Percentiles rank a stretch among this genome's conserved stretches.
Conservation (phyloP, 2,329 filamentous ascomycete genomes). For the Neofusicoccum parvum region DNA sequence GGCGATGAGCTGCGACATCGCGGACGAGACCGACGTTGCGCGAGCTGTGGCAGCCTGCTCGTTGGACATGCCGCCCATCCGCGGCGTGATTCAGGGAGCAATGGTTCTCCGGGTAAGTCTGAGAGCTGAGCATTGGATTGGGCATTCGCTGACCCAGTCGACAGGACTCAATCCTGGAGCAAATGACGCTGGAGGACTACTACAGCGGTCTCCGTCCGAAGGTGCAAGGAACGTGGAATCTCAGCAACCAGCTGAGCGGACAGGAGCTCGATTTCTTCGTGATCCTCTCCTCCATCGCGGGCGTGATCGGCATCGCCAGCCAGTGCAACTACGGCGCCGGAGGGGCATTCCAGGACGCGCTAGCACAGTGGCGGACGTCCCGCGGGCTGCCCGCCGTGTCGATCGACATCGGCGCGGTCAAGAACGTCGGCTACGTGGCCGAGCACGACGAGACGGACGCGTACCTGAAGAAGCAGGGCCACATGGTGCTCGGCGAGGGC, state of each 20-base stretch:
- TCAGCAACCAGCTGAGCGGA: no score
- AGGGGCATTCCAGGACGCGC: slow-evolving; percentile 33
- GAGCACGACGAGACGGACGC: not conserved
- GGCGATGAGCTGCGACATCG: slow-evolving; percentile 10
- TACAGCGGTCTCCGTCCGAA: slow-evolving; percentile 27
- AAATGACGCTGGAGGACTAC: slow-evolving; percentile 25
- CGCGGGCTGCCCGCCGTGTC: slow-evolving; percentile 23
- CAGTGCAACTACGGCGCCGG: slow-evolving; percentile 32
- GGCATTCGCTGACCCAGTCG: no score
- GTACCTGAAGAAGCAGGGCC: not conserved
- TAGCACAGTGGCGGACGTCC: slow-evolving; percentile 28
- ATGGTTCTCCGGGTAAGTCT: slow-evolving; percentile 29
- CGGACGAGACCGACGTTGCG: not conserved
- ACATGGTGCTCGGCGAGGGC: slow-evolving; percentile 8
- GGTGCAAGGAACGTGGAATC: slow-evolving; percentile 30
- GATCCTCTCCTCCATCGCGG: slow-evolving; percentile 26
- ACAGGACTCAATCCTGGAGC: not conserved
- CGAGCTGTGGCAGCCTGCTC: not conserved
- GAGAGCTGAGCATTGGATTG: no score
- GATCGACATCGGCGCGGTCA: slow-evolving; percentile 29
- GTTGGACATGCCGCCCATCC: slow-evolving; percentile 22
- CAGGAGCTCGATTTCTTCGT: slow-evolving; percentile 31
- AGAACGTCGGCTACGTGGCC: slow-evolving; percentile 27
- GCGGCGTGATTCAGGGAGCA: slow-evolving; percentile 31
- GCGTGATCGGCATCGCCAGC: slow-evolving; percentile 24